These are phyloP conservation scores for Eimeria tenella DNA, from an alignment of 169 alveolate genomes.

Conservation along the genomic window DNA sequence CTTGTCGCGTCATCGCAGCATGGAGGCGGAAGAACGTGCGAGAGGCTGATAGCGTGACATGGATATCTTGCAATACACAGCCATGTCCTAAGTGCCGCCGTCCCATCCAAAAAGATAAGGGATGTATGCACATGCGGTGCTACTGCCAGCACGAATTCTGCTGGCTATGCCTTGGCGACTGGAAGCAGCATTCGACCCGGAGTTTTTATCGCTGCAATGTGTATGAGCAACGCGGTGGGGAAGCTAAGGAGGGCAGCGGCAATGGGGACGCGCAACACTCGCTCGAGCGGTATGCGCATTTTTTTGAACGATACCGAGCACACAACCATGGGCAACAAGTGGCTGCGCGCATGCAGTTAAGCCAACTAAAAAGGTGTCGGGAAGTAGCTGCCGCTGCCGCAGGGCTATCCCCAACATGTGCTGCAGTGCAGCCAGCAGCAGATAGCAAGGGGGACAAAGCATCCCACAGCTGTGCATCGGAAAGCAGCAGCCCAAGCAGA, in stretches of 20 bases:
- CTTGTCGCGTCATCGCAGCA: conserved; percentile 85
- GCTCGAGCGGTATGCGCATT: conserved; percentile 80
- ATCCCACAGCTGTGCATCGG: background rate
- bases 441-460: background rate
- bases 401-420: background rate
- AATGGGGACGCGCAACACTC: conserved; percentile 66
- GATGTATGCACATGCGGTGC: conserved; percentile 94
- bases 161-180: conserved; percentile 91
- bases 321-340: conserved; percentile 77
- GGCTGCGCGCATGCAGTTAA: conserved; percentile 66
- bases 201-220: conserved; percentile 73
- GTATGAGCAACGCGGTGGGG: conserved; percentile 65
- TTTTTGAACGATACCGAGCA: conserved; percentile 77
- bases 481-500: conserved; percentile 15
- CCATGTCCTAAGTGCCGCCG: conserved; percentile 89
- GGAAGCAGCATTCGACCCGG: conserved; percentile 84
- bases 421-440: background rate
- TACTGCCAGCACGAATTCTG: conserved; percentile 91
- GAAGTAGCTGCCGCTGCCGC: conserved; percentile 52
- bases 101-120: conserved; percentile 91
- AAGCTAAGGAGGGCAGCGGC: conserved; percentile 23
- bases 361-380: conserved; percentile 63
- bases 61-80: conserved; percentile 91
- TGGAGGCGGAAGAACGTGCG: conserved; percentile 85
- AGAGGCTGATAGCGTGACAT: conserved; percentile 87